Evolutionary conservation across 805 yeast species (phyloP).

Genomic region (Yarrowia bubula): DNA sequence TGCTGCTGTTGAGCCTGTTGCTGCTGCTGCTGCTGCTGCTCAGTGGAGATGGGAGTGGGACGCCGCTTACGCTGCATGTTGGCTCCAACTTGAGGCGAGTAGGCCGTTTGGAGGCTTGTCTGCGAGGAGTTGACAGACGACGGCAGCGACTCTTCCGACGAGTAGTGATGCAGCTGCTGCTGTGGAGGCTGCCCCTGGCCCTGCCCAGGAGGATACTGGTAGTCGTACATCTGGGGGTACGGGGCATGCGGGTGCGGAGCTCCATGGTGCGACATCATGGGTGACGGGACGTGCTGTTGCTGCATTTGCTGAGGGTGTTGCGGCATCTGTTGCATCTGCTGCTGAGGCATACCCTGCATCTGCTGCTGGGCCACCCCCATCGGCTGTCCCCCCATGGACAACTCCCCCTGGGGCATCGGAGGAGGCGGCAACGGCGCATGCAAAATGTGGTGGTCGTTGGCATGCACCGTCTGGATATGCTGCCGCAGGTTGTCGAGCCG

Average conservation of each 20-base stretch:
- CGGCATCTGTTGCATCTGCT: background rate
- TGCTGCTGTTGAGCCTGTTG: constrained; percentile 26
- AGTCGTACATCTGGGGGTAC: constrained; percentile 24
- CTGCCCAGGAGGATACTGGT: constrained; percentile 16
- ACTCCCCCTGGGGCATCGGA: constrained; percentile 28
- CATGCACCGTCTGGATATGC: constrained; percentile 84
- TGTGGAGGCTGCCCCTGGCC: constrained; percentile 18
- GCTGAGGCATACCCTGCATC: constrained; percentile 5
- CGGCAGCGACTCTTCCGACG: constrained; percentile 18
- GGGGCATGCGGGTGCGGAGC: constrained; percentile 14
- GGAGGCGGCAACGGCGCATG: constrained; percentile 33
- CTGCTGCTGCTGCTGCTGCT: constrained; percentile 20
- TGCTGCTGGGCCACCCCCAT: constrained; percentile 1
- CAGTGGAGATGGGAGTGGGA: constrained; percentile 28
- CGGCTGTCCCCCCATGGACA: background rate
- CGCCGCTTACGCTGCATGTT: constrained; percentile 28
- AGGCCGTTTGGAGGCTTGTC: constrained; percentile 20
- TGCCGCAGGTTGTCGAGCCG: constrained; percentile 86
- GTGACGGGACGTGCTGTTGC: constrained; percentile 14
- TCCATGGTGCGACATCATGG: constrained; percentile 15
- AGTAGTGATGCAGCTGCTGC: constrained; percentile 27
- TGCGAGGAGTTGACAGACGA: constrained; percentile 22
- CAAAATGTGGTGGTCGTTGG: constrained; percentile 45
- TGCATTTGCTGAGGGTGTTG: background rate
- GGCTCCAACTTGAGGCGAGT: constrained; percentile 18